A percentile compares a stretch with the other conserved stretches of the same genome.
These are phyloP conservation scores for Globisporangium iwayamae DNA, from an alignment of 352 stramenopile genomes.

Conservation along the genomic window DNA sequence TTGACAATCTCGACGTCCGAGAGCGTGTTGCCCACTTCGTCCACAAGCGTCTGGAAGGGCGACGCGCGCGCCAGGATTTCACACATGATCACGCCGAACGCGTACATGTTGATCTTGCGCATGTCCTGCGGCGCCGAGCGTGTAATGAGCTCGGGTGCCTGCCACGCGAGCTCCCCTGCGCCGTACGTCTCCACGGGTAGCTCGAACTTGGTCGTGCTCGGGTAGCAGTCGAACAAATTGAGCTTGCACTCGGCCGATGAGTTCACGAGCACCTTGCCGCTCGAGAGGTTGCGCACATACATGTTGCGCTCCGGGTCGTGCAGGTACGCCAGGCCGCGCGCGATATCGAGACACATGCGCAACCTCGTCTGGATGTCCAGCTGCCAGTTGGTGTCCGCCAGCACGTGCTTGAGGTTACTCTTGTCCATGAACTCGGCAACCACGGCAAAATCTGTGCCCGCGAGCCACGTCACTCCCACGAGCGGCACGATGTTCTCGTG, in stretches of 20 bases:
- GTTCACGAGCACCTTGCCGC: constrained; percentile 55
- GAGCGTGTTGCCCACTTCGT: constrained; percentile 46
- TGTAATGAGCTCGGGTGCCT: constrained; percentile 52
- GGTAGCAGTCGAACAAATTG: constrained; percentile 53
- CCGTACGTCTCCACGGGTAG: constrained; percentile 30
- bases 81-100: constrained; percentile 54
- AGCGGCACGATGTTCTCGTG: background rate
- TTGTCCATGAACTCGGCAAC: constrained; percentile 78
- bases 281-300: constrained; percentile 45
- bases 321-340: constrained; percentile 57
- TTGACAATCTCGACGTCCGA: constrained; percentile 47
- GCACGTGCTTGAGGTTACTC: constrained; percentile 54
- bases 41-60: constrained; percentile 45
- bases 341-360: constrained; percentile 69
- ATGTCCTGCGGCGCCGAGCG: constrained; percentile 38
- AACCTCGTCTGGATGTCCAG: constrained; percentile 53
- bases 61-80: constrained; percentile 48
- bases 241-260: constrained; percentile 45
- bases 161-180: constrained; percentile 46
- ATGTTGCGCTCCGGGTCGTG: constrained; percentile 47
- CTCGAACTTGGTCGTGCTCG: constrained; percentile 27
- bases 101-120: constrained; percentile 55
- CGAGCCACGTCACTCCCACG: constrained; percentile 12
- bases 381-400: constrained; percentile 48
- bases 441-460: constrained; percentile 69